phyloP scores from a whole-genome alignment of 73 alveolate genomes.

The Symbiodinium pilosum region DNA sequence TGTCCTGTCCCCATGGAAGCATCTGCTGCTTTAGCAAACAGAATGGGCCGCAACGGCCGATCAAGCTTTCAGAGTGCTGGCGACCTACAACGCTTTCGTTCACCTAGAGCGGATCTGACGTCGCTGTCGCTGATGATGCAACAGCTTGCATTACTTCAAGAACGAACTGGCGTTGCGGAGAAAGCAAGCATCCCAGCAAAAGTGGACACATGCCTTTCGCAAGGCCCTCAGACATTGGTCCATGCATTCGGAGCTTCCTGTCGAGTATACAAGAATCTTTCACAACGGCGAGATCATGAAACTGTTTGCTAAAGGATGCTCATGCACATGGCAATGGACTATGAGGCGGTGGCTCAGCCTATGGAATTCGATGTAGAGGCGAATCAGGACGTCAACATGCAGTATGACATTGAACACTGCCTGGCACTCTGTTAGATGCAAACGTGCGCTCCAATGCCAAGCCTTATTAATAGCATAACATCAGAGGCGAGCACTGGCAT shows the following conservation, averaged over 20 bases:
- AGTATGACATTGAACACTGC: conserved; percentile 25
- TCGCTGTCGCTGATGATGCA: background rate
- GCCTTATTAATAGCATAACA: background rate
- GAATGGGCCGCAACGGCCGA: too few relatives aligned
- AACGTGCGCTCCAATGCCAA: conserved; percentile 16
- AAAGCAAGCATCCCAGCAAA: background rate
- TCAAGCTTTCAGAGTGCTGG: too few relatives aligned
- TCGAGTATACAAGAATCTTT: background rate
- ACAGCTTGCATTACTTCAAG: background rate
- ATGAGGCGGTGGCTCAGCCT: background rate
- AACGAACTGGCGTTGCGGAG: background rate
- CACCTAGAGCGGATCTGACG: too few relatives aligned
- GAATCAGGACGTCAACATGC: background rate
- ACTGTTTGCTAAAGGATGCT: background rate
- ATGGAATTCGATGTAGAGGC: background rate
- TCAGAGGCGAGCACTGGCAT: conserved; percentile 5
- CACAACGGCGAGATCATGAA: conserved; percentile 1
- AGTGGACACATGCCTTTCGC: conserved; percentile 1
- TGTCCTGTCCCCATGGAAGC: too few relatives aligned
- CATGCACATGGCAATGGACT: conserved; percentile 23
- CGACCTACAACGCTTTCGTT: too few relatives aligned
- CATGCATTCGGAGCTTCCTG: conserved; percentile 23
- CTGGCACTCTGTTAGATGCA: background rate
- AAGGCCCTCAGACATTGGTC: background rate
- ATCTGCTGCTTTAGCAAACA: too few relatives aligned